Conservation (phyloP, 1,284 basidiomycete species). For the Boletellus deceptivus region DNA sequence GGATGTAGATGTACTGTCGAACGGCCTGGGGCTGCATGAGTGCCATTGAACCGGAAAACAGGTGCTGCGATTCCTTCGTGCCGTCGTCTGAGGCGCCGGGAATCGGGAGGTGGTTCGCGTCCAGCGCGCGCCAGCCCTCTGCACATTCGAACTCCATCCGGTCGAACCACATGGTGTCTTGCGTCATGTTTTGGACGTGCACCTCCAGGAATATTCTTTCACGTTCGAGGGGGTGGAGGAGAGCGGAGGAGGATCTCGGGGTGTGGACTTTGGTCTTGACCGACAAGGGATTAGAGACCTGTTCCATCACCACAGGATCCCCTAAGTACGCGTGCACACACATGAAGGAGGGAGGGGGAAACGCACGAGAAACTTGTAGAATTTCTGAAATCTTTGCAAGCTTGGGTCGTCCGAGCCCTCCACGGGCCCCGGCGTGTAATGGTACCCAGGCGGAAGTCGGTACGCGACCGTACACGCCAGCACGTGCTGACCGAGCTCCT, state of each 20-base stretch:
- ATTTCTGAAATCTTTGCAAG: constrained; percentile 77
- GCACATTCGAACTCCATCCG: constrained; percentile 71
- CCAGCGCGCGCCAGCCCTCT: constrained; percentile 64
- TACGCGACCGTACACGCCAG: constrained; percentile 75
- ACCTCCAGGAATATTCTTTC: constrained; percentile 85
- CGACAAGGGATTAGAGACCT: constrained; percentile 85
- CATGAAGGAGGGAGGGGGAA: not conserved
- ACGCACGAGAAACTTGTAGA: constrained; percentile 85
- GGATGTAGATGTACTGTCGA: constrained; percentile 81
- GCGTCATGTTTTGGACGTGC: constrained; percentile 82
- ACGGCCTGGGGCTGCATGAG: constrained; percentile 80
- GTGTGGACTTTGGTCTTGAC: constrained; percentile 88
- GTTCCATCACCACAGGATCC: constrained; percentile 1
- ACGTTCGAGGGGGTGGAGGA: constrained; percentile 58
- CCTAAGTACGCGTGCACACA: not conserved
- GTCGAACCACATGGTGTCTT: constrained; percentile 75
- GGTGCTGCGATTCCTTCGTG: constrained; percentile 21
- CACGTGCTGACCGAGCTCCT: constrained; percentile 81
- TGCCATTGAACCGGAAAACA: constrained; percentile 62
- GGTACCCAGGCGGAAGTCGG: constrained; percentile 55
- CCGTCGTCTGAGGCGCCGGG: constrained; percentile 17
- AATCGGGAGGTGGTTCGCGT: constrained; percentile 42
- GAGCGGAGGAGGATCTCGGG: constrained; percentile 68
- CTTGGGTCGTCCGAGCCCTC: constrained; percentile 55
- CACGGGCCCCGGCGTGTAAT: constrained; percentile 43